Percentiles rank a stretch among this genome's conserved stretches.
Evolutionary conservation across 805 yeast genomes (phyloP).

Genomic region (Monosporozyma aquatica): DNA sequence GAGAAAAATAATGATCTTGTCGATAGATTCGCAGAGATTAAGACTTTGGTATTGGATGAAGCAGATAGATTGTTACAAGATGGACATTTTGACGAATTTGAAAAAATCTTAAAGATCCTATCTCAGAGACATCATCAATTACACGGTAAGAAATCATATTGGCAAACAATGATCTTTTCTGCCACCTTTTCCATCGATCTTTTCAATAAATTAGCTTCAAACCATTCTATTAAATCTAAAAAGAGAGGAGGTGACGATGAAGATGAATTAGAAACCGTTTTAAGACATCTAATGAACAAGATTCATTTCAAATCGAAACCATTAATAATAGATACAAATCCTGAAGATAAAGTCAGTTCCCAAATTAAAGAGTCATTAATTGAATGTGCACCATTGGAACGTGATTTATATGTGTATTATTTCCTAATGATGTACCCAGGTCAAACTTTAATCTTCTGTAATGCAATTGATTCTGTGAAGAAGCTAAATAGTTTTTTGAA

Average conservation of each 20-base stretch:
- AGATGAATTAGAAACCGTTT: slow-evolving; percentile 46
- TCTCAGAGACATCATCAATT: slow-evolving; percentile 35
- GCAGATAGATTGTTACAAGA: slow-evolving; percentile 93
- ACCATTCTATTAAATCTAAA: slow-evolving; percentile 23
- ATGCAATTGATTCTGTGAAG: slow-evolving; percentile 91
- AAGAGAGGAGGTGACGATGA: slow-evolving; percentile 12
- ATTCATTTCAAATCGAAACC: slow-evolving; percentile 68
- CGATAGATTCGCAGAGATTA: slow-evolving; percentile 35
- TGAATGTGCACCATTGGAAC: slow-evolving; percentile 83
- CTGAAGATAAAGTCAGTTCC: slow-evolving; percentile 67
- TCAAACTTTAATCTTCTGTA: slow-evolving; percentile 81
- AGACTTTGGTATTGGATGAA: slow-evolving; percentile 72
- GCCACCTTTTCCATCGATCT: slow-evolving; percentile 86
- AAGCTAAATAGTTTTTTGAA: slow-evolving; percentile 69
- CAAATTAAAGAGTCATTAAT: slow-evolving; percentile 76
- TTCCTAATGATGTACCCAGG: slow-evolving; percentile 83
- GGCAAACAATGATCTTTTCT: slow-evolving; percentile 89
- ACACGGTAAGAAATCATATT: slow-evolving; percentile 31
- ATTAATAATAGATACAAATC: slow-evolving; percentile 72
- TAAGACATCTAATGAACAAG: slow-evolving; percentile 57
- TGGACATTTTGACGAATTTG: slow-evolving; percentile 92
- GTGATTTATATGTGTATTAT: slow-evolving; percentile 85
- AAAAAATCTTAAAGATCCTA: slow-evolving; percentile 62
- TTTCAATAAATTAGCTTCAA: slow-evolving; percentile 59
- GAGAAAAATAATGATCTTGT: slow-evolving; percentile 46